Base-by-base conservation (phyloP, 176 grass and related monocot genomes). In the Hyparrhenia diplandra region DNA sequence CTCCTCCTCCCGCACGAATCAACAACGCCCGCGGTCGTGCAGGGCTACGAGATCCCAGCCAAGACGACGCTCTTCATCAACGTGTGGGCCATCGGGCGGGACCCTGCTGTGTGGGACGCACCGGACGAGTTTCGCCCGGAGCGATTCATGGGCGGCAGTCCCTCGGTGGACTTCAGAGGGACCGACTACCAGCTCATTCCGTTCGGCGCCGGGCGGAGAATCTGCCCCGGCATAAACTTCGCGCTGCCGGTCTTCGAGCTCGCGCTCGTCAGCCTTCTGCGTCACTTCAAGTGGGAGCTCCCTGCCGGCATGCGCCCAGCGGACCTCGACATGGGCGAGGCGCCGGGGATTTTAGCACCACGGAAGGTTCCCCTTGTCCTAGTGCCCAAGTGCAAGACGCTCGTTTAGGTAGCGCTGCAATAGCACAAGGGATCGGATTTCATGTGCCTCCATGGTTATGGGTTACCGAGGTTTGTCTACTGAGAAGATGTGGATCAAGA, bases 81-180 rank as follows among this genome's bases (percentile, higher is more conserved):
- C 76, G 84, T 13, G 14, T 97, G 90, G 90, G 86, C 94, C 24
- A 89, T 91, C 31, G 90, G 83, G n/a, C 87, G 90, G 77, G 90
- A 97, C 63, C 86, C 84, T 0, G 64, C 80, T 3, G 67, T 57
- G 55, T 93, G 94, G 94, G 88, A 83, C 10, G 45, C 79, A 13
- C 77, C 94, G 43, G 91, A 87, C 13, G 84, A 97, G 65, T 97
- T 97, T 59, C 49, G 64, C 31, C 94, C 90, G 4, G 94, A 93
- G 76, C 80, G 94, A 10, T 97, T 97, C 39, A 1, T 93, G 4
- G 39, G 20, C 45, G 60, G 36, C 36, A 2, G 9, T 10, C 0
- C 40, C 25, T 2, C 40, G 13, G 37, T 87, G 46, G 88, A 97
- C 13, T 66, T 89, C 63, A 46, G 77, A 25, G 93, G 93, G 13